Conservation (phyloP, 2,329 filamentous ascomycete species). For the Trichoderma endophyticum region DNA sequence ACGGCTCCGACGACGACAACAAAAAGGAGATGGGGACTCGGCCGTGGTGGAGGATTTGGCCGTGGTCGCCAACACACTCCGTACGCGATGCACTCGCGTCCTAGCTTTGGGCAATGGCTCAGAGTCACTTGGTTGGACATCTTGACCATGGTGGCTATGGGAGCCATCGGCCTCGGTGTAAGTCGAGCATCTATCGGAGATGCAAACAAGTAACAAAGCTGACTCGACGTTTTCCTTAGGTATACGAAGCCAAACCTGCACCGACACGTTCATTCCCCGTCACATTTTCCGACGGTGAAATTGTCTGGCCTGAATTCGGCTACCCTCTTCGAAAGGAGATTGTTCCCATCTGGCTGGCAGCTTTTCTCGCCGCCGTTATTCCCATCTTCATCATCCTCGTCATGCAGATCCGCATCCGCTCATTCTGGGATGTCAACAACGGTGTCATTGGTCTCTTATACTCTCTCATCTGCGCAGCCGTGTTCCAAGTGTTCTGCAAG, state of each 20-base stretch:
- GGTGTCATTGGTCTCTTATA: constrained; percentile 67
- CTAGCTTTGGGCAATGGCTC: constrained; percentile 67
- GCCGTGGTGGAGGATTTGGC: not conserved
- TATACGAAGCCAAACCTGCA: constrained; percentile 63
- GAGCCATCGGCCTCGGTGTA: constrained; percentile 65
- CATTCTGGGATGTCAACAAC: constrained; percentile 70
- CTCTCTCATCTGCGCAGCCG: constrained; percentile 64
- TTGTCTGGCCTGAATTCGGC: constrained; percentile 68
- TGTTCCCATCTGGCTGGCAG: constrained; percentile 68
- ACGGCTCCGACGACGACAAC: not conserved
- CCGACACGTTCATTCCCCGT: constrained; percentile 68
- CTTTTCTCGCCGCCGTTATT: constrained; percentile 61
- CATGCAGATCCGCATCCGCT: constrained; percentile 65
- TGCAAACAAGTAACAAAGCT: not conserved
- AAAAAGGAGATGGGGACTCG: not conserved
- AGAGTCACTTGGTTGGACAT: constrained; percentile 66
- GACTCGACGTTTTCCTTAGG: constrained; percentile 32
- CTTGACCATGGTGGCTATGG: constrained; percentile 63
- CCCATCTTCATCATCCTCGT: constrained; percentile 63
- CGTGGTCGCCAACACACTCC: constrained; percentile 8
- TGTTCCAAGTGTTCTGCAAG: constrained; percentile 75
- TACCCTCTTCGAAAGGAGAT: constrained; percentile 69
- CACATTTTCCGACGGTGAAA: constrained; percentile 61
- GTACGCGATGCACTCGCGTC: constrained; percentile 48
- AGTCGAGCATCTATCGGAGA: constrained; percentile 21